Percentiles rank a stretch among this genome's conserved stretches.
Conservation (phyloP, 2,329 filamentous ascomycete species). For the Colletotrichum sojae region DNA sequence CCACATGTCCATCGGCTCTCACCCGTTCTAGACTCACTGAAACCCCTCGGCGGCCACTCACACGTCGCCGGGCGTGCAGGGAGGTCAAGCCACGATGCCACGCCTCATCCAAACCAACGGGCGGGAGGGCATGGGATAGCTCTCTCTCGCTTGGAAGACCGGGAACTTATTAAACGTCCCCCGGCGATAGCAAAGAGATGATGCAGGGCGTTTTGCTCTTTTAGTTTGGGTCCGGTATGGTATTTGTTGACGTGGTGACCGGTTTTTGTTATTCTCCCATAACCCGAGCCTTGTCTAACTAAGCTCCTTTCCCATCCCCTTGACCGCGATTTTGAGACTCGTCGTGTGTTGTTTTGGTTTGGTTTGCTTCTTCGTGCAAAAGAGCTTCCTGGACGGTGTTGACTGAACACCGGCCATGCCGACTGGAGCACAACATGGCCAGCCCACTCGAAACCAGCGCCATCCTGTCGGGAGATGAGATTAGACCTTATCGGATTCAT, state of each 20-base stretch:
- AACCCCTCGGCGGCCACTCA: constrained; percentile 13
- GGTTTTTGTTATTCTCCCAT: background rate
- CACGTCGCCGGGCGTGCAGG: background rate
- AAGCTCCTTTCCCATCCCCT: background rate
- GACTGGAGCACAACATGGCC: constrained; percentile 19
- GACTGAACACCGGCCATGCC: background rate
- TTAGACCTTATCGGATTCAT: constrained; percentile 70
- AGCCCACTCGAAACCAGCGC: constrained; percentile 15
- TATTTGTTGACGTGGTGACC: constrained; percentile 23
- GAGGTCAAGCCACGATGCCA: constrained; percentile 29
- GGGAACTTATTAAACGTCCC: constrained; percentile 26
- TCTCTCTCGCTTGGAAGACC: constrained; percentile 7
- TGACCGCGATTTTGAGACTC: background rate
- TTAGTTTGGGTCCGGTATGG: constrained; percentile 14
- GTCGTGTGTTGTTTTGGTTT: background rate
- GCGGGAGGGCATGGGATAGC: constrained; percentile 11
- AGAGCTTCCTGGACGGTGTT: background rate
- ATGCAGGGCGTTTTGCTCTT: constrained; percentile 18
- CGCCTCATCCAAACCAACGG: background rate
- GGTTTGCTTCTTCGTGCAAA: background rate
- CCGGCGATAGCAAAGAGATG: constrained; percentile 23
- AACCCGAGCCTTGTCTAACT: background rate
- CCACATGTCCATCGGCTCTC: constrained; percentile 19
- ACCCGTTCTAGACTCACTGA: constrained; percentile 26
- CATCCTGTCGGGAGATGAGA: constrained; percentile 55